Conservation (phyloP, 108 stramenopile species). For the Bacterosira constricta region DNA sequence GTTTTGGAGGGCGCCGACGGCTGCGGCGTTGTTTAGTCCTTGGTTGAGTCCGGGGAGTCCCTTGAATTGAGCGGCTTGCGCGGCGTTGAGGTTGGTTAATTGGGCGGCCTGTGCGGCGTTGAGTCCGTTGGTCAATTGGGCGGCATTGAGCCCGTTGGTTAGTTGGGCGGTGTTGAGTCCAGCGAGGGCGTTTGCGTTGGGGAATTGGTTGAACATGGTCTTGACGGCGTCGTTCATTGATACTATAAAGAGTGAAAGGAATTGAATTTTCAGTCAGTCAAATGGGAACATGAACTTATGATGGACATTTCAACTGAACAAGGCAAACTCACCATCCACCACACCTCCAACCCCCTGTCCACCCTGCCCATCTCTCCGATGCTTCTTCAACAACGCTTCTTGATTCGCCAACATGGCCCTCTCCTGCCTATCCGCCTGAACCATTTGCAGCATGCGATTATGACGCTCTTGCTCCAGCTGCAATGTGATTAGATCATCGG, state of each 20-base stretch:
- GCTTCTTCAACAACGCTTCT: slow-evolving; percentile 20
- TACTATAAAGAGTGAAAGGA: too few relatives aligned
- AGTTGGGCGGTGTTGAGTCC: background rate
- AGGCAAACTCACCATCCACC: background rate
- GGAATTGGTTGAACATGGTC: background rate
- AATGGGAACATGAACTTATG: background rate
- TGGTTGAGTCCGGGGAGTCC: too few relatives aligned
- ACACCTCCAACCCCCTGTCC: background rate
- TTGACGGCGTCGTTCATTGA: background rate
- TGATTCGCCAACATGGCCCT: slow-evolving; percentile 14
- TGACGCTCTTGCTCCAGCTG: slow-evolving; percentile 20
- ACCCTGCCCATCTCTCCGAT: slow-evolving; percentile 12
- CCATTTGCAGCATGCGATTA: slow-evolving; percentile 12
- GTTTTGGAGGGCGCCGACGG: too few relatives aligned
- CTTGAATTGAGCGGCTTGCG: too few relatives aligned
- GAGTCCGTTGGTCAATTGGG: too few relatives aligned
- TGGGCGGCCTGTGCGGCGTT: slow-evolving; percentile 57
- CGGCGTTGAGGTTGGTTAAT: too few relatives aligned
- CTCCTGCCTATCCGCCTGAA: slow-evolving; percentile 6
- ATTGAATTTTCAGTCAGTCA: too few relatives aligned
- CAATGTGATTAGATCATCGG: slow-evolving; percentile 24
- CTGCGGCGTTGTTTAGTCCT: too few relatives aligned
- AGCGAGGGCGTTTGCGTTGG: too few relatives aligned
- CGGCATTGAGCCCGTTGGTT: slow-evolving; percentile 27
- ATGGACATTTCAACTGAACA: background rate